Conservation (phyloP, 805 yeast species). For the Cyberlindnera saturnus region DNA sequence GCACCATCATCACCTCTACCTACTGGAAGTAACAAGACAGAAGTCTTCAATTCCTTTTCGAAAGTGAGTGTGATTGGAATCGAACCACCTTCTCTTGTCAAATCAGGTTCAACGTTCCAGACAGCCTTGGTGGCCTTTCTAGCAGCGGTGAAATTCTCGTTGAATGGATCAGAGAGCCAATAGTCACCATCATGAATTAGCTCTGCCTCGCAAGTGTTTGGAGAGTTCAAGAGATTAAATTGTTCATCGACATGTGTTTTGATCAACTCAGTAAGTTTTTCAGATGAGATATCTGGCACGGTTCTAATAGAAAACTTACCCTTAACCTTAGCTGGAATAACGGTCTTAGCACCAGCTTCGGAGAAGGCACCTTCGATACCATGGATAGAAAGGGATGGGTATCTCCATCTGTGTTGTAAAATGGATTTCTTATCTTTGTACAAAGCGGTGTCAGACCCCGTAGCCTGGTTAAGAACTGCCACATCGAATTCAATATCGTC, state of each 20-base stretch:
- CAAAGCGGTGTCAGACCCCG: constrained; percentile 82
- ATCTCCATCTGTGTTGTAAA: constrained; percentile 98
- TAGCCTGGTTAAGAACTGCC: constrained; percentile 78
- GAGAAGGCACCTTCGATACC: constrained; percentile 98
- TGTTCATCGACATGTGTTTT: constrained; percentile 59
- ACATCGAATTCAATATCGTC: constrained; percentile 82
- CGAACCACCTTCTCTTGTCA: constrained; percentile 98
- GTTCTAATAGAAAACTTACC: constrained; percentile 98
- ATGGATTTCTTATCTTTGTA: constrained; percentile 76
- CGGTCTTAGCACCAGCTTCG: constrained; percentile 95
- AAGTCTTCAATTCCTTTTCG: constrained; percentile 79
- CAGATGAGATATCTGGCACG: constrained; percentile 87
- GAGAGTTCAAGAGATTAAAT: constrained; percentile 66
- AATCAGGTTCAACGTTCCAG: constrained; percentile 92
- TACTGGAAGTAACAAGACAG: constrained; percentile 88
- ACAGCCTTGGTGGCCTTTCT: constrained; percentile 89
- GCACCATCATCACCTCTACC: constrained; percentile 99
- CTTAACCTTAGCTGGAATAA: constrained; percentile 87
- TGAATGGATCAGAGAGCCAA: constrained; percentile 94
- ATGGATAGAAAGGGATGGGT: constrained; percentile 90
- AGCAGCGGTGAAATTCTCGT: constrained; percentile 91
- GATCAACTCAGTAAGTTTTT: constrained; percentile 73
- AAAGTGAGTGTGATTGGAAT: constrained; percentile 95
- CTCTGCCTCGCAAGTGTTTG: constrained; percentile 66
- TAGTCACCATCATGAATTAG: constrained; percentile 92